Evolutionary conservation across 352 stramenopile species (phyloP), one percentile per base, ranked within the genome.

Genomic region (Pythium periplocum): DNA sequence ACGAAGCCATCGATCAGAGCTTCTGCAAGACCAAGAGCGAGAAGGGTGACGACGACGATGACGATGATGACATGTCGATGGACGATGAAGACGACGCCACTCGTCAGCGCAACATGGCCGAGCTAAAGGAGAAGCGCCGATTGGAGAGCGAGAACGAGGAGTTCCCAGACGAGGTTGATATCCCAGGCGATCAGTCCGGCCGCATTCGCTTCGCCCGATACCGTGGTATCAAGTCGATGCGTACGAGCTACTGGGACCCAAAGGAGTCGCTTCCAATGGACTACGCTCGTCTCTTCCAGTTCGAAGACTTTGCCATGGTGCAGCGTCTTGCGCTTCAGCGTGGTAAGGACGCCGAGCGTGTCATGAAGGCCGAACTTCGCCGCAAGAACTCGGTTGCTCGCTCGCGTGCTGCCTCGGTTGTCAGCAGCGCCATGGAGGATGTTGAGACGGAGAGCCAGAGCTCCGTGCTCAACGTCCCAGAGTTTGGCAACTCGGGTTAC

Each of bases 191-290:
- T 42, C 69, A 73, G 10, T 61, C 73, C 35, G 83, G 76, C 12
- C 81, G 81, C 35, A 71, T 87, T 11, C 81, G 83, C 36, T 93
- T 94, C 55, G 83, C 83, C 12, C 83, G 83, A 4, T 99, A 99
- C 86, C 90, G 97, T 41, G 94, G 93, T 8, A 79, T 99, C 45
- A 98, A 98, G 72, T 97, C 78, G 46, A 97, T 99, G 61, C 89
- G 96, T 33, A 98, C 93, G 54, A 98, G 88, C 55, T 67, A 81
- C 48, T 99, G 97, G 97, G 96, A 99, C 65, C 81, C 96, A 2
- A 98, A 99, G 73, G 97, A 99, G 75, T 98, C 95, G 64, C 89
- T 99, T 6, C 97, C 97, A 30, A 81, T 87, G 32, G 90, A 98
- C 45, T 99, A 99, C 71, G 91, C 92, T 31, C 86, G 93, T 4